These are phyloP conservation scores for Lentinula aciculospora DNA, from an alignment of 768 basidiomycete species.

Conservation along the genomic window DNA sequence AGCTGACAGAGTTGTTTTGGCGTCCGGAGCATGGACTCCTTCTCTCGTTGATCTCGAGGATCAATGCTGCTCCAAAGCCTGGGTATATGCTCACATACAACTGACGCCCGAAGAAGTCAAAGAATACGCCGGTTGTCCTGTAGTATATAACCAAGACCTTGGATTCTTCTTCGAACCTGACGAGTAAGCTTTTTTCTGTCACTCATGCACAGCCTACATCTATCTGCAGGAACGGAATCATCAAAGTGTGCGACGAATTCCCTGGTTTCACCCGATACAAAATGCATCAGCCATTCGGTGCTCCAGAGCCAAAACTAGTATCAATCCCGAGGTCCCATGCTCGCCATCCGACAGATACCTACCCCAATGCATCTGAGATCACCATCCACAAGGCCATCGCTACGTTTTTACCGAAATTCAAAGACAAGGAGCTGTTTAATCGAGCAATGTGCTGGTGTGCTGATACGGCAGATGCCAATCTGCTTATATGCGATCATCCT, in stretches of 20 bases:
- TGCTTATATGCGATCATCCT: conserved; percentile 6
- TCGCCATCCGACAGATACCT: conserved; percentile 1
- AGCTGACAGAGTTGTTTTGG: conserved; percentile 5
- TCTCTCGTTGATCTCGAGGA: conserved; percentile 6
- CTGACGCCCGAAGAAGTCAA: conserved; percentile 1
- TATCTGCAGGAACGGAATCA: background rate
- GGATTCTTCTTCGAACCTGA: conserved; percentile 3
- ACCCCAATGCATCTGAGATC: background rate
- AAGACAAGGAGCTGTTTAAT: conserved; percentile 4
- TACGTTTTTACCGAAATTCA: background rate
- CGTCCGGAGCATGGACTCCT: conserved; percentile 5
- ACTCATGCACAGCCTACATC: background rate
- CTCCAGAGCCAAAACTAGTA: background rate
- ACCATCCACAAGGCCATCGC: background rate
- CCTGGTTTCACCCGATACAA: conserved; percentile 2
- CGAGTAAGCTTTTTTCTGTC: background rate
- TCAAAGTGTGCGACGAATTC: conserved; percentile 7
- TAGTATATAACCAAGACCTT: conserved; percentile 1
- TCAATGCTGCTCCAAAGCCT: conserved; percentile 5
- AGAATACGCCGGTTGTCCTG: background rate
- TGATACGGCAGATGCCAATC: conserved; percentile 6
- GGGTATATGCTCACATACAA: conserved; percentile 7
- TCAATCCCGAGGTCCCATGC: conserved; percentile 7
- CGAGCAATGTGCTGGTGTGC: conserved; percentile 8
- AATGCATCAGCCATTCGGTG: conserved; percentile 1